Evolutionary conservation across 164 flowering plant genomes (phyloP).

Genomic region (Vitis riparia): DNA sequence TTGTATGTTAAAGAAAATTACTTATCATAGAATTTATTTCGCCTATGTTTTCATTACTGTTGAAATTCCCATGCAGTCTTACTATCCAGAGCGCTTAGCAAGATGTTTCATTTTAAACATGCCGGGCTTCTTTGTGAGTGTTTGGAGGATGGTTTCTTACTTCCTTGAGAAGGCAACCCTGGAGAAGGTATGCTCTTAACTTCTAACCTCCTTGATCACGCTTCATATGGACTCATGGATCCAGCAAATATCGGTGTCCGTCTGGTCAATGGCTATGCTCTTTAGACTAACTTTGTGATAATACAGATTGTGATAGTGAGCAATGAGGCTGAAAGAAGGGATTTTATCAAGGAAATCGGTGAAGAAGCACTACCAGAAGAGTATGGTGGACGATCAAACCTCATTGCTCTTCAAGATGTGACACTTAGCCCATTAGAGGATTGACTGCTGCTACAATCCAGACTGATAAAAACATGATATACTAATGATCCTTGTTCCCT

Average conservation of each 20-base stretch:
- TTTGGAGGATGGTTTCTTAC: slow-evolving; percentile 73
- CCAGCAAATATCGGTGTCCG: neutral
- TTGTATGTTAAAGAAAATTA: neutral
- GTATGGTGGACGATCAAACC: slow-evolving; percentile 71
- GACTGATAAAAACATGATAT: neutral
- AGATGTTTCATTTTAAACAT: slow-evolving; percentile 56
- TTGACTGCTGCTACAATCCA: neutral
- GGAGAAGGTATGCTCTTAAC: slow-evolving; percentile 52
- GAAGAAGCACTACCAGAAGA: slow-evolving; percentile 65
- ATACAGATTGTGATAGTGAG: slow-evolving; percentile 71
- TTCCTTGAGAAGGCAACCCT: slow-evolving; percentile 82
- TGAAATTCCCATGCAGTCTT: slow-evolving; percentile 45
- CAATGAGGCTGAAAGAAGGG: slow-evolving; percentile 46
- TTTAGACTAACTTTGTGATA: slow-evolving; percentile 3
- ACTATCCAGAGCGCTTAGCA: slow-evolving; percentile 86
- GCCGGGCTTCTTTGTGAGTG: slow-evolving; percentile 79
- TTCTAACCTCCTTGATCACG: too few relatives aligned
- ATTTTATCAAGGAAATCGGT: slow-evolving; percentile 52
- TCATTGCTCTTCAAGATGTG: slow-evolving; percentile 64
- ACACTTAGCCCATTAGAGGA: slow-evolving; percentile 19
- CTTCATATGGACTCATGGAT: too few relatives aligned
- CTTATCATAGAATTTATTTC: neutral
- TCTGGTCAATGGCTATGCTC: neutral
- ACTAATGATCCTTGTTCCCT: neutral
- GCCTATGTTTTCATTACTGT: neutral